Evolutionary conservation across 345 rosid genomes (phyloP).

Genomic region (Eucalyptus regnans): DNA sequence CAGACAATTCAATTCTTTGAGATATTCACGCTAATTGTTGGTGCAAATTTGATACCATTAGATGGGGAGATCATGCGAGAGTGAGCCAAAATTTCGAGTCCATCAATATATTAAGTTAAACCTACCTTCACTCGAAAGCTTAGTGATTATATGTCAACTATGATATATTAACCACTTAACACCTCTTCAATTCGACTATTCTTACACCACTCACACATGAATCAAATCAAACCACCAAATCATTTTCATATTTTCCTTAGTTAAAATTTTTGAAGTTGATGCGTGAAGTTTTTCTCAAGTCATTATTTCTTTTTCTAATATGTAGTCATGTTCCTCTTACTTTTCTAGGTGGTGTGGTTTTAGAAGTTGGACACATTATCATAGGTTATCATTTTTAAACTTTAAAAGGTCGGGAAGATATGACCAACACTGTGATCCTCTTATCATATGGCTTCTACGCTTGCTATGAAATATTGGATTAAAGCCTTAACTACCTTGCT

Average conservation of each 20-base stretch:
- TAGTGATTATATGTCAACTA: neutral
- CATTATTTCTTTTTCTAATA: neutral
- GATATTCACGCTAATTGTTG: too few relatives aligned
- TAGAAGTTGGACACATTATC: neutral
- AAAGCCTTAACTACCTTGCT: neutral
- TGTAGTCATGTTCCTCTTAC: neutral
- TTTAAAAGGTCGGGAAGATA: neutral
- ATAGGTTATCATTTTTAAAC: neutral
- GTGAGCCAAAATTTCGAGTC: fast-evolving
- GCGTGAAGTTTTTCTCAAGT: neutral
- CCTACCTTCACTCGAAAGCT: fast-evolving
- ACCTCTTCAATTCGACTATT: neutral
- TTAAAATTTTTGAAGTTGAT: neutral
- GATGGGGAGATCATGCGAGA: fast-evolving
- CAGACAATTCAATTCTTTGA: too few relatives aligned
- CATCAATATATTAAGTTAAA: neutral
- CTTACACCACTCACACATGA: neutral
- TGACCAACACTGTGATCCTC: neutral
- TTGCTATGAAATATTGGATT: neutral
- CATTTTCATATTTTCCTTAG: neutral
- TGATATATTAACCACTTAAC: neutral
- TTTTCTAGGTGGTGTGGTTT: neutral
- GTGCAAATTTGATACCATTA: neutral
- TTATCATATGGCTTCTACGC: neutral
- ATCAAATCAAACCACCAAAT: neutral